Percentiles rank a stretch among this genome's conserved stretches.
phyloP scores from a whole-genome alignment of 495 filamentous ascomycete species.

The Aspergillus campestris region DNA sequence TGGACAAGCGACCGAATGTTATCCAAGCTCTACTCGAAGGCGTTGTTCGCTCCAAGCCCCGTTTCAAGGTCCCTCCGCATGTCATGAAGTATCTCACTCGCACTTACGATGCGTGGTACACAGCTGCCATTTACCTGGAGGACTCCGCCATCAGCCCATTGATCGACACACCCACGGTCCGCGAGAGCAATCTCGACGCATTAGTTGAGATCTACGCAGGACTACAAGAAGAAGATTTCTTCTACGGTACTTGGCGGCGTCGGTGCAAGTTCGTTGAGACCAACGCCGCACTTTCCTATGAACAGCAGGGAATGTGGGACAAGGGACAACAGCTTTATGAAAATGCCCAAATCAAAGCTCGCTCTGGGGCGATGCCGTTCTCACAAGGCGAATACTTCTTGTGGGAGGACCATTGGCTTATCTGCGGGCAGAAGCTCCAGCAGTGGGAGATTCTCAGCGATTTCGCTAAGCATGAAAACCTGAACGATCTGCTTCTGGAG shows the following conservation, averaged over 20 bases:
- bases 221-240: slow-evolving; percentile 90
- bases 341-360: slow-evolving; percentile 89
- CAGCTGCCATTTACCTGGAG: slow-evolving; percentile 74
- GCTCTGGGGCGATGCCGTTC: slow-evolving; percentile 86
- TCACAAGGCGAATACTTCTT: slow-evolving; percentile 96
- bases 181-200: slow-evolving; percentile 92
- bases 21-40: slow-evolving; percentile 85
- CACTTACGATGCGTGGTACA: slow-evolving; percentile 95
- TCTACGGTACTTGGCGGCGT: slow-evolving; percentile 95
- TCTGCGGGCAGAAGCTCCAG: slow-evolving; percentile 95
- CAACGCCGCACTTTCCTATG: slow-evolving; percentile 91
- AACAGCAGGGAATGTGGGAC: slow-evolving; percentile 99
- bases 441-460: slow-evolving; percentile 97
- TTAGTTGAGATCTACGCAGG: slow-evolving; percentile 82
- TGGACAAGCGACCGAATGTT: slow-evolving; percentile 91
- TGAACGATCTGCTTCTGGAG: slow-evolving; percentile 94
- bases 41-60: slow-evolving; percentile 67
- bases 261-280: slow-evolving; percentile 94
- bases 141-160: slow-evolving; percentile 73
- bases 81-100: slow-evolving; percentile 87
- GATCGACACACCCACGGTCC: slow-evolving; percentile 70
- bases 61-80: slow-evolving; percentile 88
- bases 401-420: slow-evolving; percentile 98
- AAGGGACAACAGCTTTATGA: slow-evolving; percentile 96
- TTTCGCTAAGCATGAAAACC: slow-evolving; percentile 98